Base-by-base conservation (phyloP, 2,329 filamentous ascomycete species). In the Aspergillus glaucus region DNA sequence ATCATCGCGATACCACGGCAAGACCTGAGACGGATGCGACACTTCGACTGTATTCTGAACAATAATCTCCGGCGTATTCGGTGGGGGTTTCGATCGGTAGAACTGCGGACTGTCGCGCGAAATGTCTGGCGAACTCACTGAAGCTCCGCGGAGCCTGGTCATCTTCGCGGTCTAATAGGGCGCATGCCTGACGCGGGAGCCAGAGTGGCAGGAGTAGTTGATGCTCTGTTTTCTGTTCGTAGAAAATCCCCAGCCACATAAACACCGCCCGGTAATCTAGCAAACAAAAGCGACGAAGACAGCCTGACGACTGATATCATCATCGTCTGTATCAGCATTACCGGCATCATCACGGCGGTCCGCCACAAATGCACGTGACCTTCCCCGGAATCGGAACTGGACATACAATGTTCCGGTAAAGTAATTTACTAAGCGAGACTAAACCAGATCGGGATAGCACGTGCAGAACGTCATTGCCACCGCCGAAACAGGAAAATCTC, bases 121-220 rank as follows among this genome's bases (percentile, higher is more conserved):
- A 48, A 52, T 49, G 48, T 64, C 61, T 45, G 61, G 59, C 34
- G 60, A 63, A 52, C 62, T 62, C 47, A 64, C 55, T 37, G 67
- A 69, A 61, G 61, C 65, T 63, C 68, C 70, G 57, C 65, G 67
- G 61, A 71, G 63, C 60, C 69, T 68, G 46, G 68, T 72, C 70
- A 72, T 73, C 41, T 59, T 68, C 47, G 53, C 32, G 48, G 39
- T 43, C 43, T 9, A 46, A 30, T 40, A 40, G 37, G 52, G 55
- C 50, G 53, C 67, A 69, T 69, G 46, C 55, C 63, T 60, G 32
- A 45, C 44, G 30, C 19, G 45, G 28, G 22, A 4, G 32, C 17
- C 21, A 32, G 32, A 22, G 32, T 26, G 10, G 37, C 37, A 40
- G 37, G 37, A 12, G 2, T 40, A 7, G 3, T 19, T 40, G 17